Evolutionary conservation across 352 stramenopile genomes (phyloP).

Genomic region (Phytopythium oedochilum): DNA sequence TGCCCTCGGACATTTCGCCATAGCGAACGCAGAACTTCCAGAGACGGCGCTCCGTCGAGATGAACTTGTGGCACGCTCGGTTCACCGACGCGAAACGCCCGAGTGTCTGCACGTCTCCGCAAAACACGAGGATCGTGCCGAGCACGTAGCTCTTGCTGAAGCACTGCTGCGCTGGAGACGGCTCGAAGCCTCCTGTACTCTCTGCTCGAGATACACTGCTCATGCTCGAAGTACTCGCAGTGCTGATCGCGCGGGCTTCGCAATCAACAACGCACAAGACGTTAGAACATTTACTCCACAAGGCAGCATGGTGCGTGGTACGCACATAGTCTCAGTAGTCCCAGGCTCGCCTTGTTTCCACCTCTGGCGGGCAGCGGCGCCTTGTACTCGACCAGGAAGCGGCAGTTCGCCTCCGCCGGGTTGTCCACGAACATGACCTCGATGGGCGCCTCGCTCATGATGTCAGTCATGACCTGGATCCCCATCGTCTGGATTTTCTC

Average conservation of each 20-base stretch:
- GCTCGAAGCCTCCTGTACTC: slow-evolving; percentile 5
- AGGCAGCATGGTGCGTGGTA: not conserved
- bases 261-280: not conserved
- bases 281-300: not conserved
- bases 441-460: slow-evolving; percentile 55
- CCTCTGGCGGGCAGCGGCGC: slow-evolving; percentile 5
- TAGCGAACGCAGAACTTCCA: slow-evolving; percentile 84
- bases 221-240: slow-evolving; percentile 11
- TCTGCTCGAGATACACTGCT: slow-evolving; percentile 11
- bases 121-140: slow-evolving; percentile 71
- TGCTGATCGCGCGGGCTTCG: slow-evolving; percentile 5
- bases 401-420: slow-evolving; percentile 27
- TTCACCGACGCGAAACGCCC: slow-evolving; percentile 51
- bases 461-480: slow-evolving; percentile 64
- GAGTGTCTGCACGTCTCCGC: slow-evolving; percentile 46
- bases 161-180: slow-evolving; percentile 30
- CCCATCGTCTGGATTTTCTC: slow-evolving; percentile 75
- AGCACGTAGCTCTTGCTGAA: slow-evolving; percentile 61
- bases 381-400: slow-evolving; percentile 65
- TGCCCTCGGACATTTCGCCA: slow-evolving; percentile 41
- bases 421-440: slow-evolving; percentile 51
- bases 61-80: slow-evolving; percentile 46
- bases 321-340: slow-evolving; percentile 46
- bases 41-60: slow-evolving; percentile 53
- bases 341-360: slow-evolving; percentile 22